Conservation (phyloP, 331 rosid species). For the Pyrus hybrid region DNA sequence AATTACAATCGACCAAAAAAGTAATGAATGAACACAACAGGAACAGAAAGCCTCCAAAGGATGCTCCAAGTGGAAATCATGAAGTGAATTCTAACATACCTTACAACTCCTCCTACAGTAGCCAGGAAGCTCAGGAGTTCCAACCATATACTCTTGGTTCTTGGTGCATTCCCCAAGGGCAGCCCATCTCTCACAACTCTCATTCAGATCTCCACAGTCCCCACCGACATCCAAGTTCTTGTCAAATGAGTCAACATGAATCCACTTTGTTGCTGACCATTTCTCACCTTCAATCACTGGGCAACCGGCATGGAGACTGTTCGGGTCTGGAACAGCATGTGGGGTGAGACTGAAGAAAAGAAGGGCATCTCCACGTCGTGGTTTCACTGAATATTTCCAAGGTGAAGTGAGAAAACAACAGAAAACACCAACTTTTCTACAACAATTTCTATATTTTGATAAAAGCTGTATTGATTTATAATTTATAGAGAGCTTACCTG, state of each 20-base stretch:
- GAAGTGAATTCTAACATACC: conserved; percentile 36
- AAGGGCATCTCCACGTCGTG: conserved; percentile 80
- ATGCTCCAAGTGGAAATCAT: conserved; percentile 1
- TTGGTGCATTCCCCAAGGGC: conserved; percentile 89
- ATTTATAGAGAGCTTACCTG: conserved; percentile 43
- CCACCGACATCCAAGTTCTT: conserved; percentile 38
- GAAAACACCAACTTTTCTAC: neutral
- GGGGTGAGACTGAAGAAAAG: conserved; percentile 82
- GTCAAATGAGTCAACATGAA: conserved; percentile 77
- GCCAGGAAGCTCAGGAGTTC: conserved; percentile 81
- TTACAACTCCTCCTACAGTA: conserved; percentile 79
- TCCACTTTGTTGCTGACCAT: conserved; percentile 98
- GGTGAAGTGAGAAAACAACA: neutral
- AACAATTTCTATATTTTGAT: neutral
- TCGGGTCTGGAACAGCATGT: conserved; percentile 54
- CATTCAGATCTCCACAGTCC: conserved; percentile 58
- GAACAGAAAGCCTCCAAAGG: conserved; percentile 3
- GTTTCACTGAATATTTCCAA: conserved; percentile 49
- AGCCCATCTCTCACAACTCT: conserved; percentile 90
- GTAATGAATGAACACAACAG: conserved; percentile 10
- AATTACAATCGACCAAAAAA: neutral
- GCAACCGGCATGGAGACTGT: conserved; percentile 83
- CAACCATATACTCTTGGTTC: conserved; percentile 87
- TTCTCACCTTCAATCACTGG: conserved; percentile 91
- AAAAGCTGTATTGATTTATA: neutral